phyloP scores from a whole-genome alignment of 148 eudicot genomes.

The Spergularia marina region DNA sequence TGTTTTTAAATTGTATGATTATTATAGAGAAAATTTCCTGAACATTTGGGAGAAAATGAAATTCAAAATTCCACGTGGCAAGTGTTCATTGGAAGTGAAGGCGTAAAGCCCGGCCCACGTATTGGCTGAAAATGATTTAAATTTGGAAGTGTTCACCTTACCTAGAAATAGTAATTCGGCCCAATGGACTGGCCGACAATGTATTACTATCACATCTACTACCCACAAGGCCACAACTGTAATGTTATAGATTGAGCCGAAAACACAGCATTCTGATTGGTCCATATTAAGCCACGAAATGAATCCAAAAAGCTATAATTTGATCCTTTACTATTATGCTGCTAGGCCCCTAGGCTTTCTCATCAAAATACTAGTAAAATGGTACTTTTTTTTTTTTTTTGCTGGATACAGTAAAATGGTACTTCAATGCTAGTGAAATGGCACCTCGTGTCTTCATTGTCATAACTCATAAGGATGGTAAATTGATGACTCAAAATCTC shows the following conservation, averaged over 20 bases:
- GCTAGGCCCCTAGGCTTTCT: not conserved
- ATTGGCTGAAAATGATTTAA: constrained; percentile 15
- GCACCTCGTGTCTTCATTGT: not conserved
- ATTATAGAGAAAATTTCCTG: too few relatives aligned
- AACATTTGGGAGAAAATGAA: too few relatives aligned
- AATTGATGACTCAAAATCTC: too few relatives aligned
- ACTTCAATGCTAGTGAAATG: not conserved
- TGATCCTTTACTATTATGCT: constrained; percentile 5
- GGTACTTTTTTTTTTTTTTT: too few relatives aligned
- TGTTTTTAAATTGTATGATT: too few relatives aligned
- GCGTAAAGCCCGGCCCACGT: not conserved
- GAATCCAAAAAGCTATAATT: constrained; percentile 8
- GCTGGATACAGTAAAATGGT: too few relatives aligned
- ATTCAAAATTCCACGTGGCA: not conserved
- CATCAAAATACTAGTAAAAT: not conserved
- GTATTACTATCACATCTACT: not conserved
- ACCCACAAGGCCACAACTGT: too few relatives aligned
- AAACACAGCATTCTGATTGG: not conserved
- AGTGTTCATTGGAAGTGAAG: not conserved
- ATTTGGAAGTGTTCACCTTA: not conserved
- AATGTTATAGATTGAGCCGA: constrained; percentile 7
- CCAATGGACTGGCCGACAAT: constrained; percentile 13
- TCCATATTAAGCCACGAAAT: constrained; percentile 4
- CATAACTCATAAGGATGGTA: too few relatives aligned
- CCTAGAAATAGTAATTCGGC: not conserved